Evolutionary conservation across 2,329 filamentous ascomycete genomes (phyloP), one percentile per base, ranked within the genome.

Genomic region (Blastomyces percursus): DNA sequence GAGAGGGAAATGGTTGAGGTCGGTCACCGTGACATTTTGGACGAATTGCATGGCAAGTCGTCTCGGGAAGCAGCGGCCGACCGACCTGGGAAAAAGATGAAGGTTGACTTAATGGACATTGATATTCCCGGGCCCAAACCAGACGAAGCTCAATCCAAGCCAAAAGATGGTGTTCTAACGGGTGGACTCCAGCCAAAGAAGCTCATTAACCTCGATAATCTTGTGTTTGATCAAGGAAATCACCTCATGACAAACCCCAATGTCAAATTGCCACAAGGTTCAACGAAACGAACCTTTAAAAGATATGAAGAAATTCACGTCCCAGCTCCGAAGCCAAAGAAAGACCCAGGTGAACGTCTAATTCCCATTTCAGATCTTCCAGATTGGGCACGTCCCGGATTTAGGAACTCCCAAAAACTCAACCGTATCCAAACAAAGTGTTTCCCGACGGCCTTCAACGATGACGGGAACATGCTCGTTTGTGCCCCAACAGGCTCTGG

Each of bases 211-310:
- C 81, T 99, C 60, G 93, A 99, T 63, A 97, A 97, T 70, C 84
- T 99, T 42, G 84, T 96, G 48, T 99, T 99, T 72, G 94, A 97
- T 69, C 93, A 97, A 76, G 94, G 94, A 61, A 99, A 97, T 71
- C 94, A 99, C 79, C 82, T 99, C 52, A 99, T 97, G 93, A 97
- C 94, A n/a, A 99, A 99, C 70, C 89, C 91, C 7, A 96, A 91
- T 72, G 94, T 99, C 56, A 88, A 89, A 66, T 82, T 99, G 24
- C 94, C 94, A 0, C 91, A 96, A 73, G 94, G 94, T 12, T 96
- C 94, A 1, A 96, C 90, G 0, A 96, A 97, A 75, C 85, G 91
- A 57, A 91, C 90, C 0, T 96, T 96, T 78, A 99, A 99, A 76
- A 94, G 94, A 42, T 99, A 97, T 69, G 94, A 99, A 75, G 94